phyloP scores from a whole-genome alignment of 1,284 basidiomycete genomes.

The Ustilago xerochloae region DNA sequence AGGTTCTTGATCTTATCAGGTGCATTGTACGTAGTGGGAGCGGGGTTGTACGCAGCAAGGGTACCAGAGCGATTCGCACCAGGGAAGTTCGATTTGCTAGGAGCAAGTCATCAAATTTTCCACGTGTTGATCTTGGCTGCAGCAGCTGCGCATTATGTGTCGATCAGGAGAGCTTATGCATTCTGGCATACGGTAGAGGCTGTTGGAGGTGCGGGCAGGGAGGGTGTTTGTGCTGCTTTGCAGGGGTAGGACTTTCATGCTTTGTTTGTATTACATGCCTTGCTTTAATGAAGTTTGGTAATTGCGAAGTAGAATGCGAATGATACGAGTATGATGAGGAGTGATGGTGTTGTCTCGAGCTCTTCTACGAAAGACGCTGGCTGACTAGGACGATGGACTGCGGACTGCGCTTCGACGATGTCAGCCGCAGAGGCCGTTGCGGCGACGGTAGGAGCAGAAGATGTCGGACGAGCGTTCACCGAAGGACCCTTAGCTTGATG shows the following conservation, averaged over 20 bases:
- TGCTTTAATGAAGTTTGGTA: conserved; percentile 1
- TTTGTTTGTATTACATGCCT: neutral
- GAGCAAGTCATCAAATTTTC: conserved; percentile 72
- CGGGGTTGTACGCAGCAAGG: conserved; percentile 74
- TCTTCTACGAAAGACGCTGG: neutral
- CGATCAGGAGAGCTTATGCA: conserved; percentile 54
- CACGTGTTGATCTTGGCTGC: conserved; percentile 83
- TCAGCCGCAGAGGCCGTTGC: neutral
- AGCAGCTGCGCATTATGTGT: conserved; percentile 78
- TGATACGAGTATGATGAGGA: neutral
- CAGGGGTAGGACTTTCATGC: conserved; percentile 10
- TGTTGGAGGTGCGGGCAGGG: conserved; percentile 2
- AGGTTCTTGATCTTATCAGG: conserved; percentile 53
- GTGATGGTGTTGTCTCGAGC: neutral
- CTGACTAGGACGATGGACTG: neutral
- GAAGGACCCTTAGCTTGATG: neutral
- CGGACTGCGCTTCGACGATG: neutral
- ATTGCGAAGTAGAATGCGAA: neutral
- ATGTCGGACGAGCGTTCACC: neutral
- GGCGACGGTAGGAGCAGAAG: neutral
- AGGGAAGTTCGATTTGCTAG: conserved; percentile 82
- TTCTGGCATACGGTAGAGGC: conserved; percentile 66
- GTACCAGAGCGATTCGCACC: conserved; percentile 83
- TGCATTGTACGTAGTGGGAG: conserved; percentile 58
- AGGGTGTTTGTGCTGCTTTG: conserved; percentile 47